Conservation (phyloP, 1,139 yeast species). For the Blastobotrys buckinghamii region DNA sequence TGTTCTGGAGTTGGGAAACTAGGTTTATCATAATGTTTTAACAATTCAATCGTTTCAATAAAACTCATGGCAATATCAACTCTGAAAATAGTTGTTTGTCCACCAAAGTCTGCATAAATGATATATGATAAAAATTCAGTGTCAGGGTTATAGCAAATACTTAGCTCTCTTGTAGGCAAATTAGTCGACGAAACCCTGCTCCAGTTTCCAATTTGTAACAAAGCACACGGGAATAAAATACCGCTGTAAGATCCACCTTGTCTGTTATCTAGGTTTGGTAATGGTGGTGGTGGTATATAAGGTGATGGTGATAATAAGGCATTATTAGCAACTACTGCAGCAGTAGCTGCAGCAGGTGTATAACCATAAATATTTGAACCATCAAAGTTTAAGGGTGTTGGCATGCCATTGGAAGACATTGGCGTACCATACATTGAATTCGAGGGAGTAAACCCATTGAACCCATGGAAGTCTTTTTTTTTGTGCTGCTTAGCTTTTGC, state of each 20-base stretch:
- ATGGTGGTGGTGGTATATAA: not conserved
- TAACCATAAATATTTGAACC: not conserved
- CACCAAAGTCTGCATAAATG: conserved; percentile 21
- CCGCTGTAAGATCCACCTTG: no score
- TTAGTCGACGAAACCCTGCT: conserved; percentile 23
- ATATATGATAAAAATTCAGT: conserved; percentile 24
- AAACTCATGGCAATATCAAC: conserved; percentile 24
- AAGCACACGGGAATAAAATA: conserved; percentile 17
- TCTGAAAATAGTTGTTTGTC: conserved; percentile 22
- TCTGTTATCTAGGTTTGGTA: not conserved
- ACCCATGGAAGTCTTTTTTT: not conserved
- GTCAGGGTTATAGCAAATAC: conserved; percentile 22
- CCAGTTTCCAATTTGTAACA: conserved; percentile 32
- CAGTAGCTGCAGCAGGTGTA: not conserved
- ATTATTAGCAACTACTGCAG: not conserved
- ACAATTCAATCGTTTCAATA: conserved; percentile 18
- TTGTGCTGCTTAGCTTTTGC: conserved; percentile 62
- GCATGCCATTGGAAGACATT: not conserved
- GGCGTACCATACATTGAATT: not conserved
- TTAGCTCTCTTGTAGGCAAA: conserved; percentile 20
- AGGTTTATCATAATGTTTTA: conserved; percentile 1
- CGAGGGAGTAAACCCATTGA: not conserved
- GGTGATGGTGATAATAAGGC: conserved; percentile 1
- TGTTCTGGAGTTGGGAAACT: not conserved
- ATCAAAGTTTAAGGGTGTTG: not conserved